phyloP scores from a whole-genome alignment of 768 basidiomycete genomes.

The Russula dissimulans region DNA sequence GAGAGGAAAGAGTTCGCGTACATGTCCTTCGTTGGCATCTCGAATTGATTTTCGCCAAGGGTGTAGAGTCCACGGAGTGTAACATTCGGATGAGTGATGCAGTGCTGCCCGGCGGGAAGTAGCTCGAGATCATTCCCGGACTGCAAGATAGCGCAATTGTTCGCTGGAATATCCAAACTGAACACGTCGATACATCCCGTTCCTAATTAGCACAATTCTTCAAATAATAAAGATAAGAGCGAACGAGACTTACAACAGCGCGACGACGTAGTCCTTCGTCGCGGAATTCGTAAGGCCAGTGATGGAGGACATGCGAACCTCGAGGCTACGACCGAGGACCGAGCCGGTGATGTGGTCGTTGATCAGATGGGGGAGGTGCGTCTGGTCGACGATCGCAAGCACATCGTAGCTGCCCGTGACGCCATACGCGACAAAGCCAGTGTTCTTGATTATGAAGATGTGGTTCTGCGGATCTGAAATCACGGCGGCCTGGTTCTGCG shows the following conservation, averaged over 20 bases:
- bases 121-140: slow-evolving; percentile 71
- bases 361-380: slow-evolving; percentile 54
- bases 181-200: neutral
- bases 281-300: slow-evolving; percentile 37
- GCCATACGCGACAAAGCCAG: slow-evolving; percentile 70
- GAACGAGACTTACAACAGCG: slow-evolving; percentile 51
- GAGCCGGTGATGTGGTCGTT: slow-evolving; percentile 54
- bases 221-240: neutral
- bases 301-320: slow-evolving; percentile 56
- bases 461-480: slow-evolving; percentile 71
- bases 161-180: slow-evolving; percentile 77
- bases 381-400: slow-evolving; percentile 76
- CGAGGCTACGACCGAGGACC: slow-evolving; percentile 62
- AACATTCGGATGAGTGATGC: slow-evolving; percentile 76
- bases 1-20: slow-evolving; percentile 27
- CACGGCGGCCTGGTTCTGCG: slow-evolving; percentile 76
- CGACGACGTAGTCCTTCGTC: slow-evolving; percentile 56
- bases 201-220: neutral
- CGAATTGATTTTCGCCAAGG: slow-evolving; percentile 73
- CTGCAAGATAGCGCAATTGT: slow-evolving; percentile 80
- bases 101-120: slow-evolving; percentile 74
- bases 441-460: slow-evolving; percentile 72
- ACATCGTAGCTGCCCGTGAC: slow-evolving; percentile 68
- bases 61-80: slow-evolving; percentile 75
- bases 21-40: slow-evolving; percentile 87